A percentile compares a stretch with the other conserved stretches of the same genome.
Conservation (phyloP, 139 green algal genomes). For the Zygnema cylindricum region DNA sequence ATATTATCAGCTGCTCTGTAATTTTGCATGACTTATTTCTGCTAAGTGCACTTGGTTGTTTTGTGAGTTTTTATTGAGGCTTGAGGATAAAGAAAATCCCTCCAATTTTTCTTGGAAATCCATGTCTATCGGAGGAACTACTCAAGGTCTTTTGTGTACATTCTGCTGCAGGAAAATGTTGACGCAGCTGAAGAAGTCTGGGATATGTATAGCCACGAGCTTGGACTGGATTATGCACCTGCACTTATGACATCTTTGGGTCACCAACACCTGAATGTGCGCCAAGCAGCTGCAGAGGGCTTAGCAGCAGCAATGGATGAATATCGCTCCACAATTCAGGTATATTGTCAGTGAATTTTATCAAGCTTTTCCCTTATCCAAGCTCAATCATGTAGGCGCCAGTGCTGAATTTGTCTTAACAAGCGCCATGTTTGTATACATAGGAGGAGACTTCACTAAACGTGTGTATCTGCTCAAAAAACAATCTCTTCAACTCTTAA, state of each 20-base stretch:
- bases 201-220: conserved; percentile 57
- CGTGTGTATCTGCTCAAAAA: too few species aligned
- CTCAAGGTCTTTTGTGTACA: background rate
- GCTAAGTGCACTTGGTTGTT: too few species aligned
- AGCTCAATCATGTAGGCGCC: background rate
- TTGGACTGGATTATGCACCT: conserved; percentile 46
- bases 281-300: conserved; percentile 42
- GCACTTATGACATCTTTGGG: conserved; percentile 22
- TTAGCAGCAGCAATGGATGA: conserved; percentile 59
- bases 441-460: too few species aligned
- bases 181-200: conserved; percentile 50
- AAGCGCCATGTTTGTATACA: too few species aligned
- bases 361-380: background rate
- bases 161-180: conserved; percentile 20
- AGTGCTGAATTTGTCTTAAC: background rate
- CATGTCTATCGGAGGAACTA: too few species aligned
- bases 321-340: conserved; percentile 48
- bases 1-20: too few species aligned
- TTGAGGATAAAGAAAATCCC: too few species aligned
- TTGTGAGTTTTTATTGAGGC: too few species aligned
- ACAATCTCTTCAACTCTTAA: too few species aligned
- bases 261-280: conserved; percentile 38
- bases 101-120: too few species aligned
- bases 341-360: background rate
- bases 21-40: too few species aligned